Base-by-base conservation (phyloP, 2,329 filamentous ascomycete species). In the Sporothrix phasma region DNA sequence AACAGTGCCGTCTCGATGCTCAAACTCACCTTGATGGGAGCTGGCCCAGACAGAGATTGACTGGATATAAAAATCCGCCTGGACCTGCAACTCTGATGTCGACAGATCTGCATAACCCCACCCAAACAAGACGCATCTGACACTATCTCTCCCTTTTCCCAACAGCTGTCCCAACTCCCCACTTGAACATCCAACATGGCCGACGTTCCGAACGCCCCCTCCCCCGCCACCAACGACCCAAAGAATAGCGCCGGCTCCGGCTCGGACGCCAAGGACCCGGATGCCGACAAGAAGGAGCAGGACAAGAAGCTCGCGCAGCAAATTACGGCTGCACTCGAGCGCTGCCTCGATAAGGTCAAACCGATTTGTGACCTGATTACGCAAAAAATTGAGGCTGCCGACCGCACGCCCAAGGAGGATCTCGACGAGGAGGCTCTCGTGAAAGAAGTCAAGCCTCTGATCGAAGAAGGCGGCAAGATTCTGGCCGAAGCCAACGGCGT, bases 361-460 rank as follows among this genome's bases (percentile, higher is more conserved):
- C 92, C 92, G 10, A 86, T 96, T 72, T 89, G 89, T 80, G 91
- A 89, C 77, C 84, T 91, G 79, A 96, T 96, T 74, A 89, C 85
- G 4, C 88, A 56, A n/a, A 56, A 56, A 15, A 56, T 56, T 6
- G 51, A 56, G 19, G 19, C 29, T 2, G 51, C 51, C 51, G 90
- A 96, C 74, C 84, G 85, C 68, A 90, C 88, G 31, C 88, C 89
- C 49, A 88, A 90, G 75, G 90, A 95, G 4, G 91, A 96, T 70
- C 86, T 93, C 26, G 91, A 97, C 71, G 92, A 97, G 74, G 90
- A 97, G 72, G 84, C 89, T 69, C 84, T 96, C 5, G 92, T 97
- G 71, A 85, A 89, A 73, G 83, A 92, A 65, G 90, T 96, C 70
- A 90, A 88, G 75, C 92, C 92, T 0, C 81, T 96, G 15, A 90